A percentile compares a stretch with the other conserved stretches of the same genome.
Evolutionary conservation across 768 basidiomycete genomes (phyloP).

Genomic region (Paxillus rubicundulus): DNA sequence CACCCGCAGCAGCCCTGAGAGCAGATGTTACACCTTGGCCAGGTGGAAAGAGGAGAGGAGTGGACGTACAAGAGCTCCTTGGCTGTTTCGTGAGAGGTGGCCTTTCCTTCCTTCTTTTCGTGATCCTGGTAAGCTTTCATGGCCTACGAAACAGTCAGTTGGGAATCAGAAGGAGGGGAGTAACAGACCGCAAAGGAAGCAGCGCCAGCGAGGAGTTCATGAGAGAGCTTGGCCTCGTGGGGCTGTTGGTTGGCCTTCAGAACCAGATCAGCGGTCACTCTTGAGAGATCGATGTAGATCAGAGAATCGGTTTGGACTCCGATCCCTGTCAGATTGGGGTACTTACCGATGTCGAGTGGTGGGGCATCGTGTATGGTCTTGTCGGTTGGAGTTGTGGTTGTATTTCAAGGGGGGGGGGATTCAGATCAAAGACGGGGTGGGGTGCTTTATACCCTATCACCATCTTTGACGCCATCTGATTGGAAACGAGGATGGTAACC

Average conservation of each 20-base stretch:
- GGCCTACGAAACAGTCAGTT: constrained; percentile 41
- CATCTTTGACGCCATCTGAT: not conserved
- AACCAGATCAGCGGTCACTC: not conserved
- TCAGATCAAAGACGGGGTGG: not conserved
- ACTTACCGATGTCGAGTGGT: constrained; percentile 16
- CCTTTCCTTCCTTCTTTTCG: constrained; percentile 44
- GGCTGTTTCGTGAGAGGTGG: constrained; percentile 48
- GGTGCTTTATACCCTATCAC: constrained; percentile 12
- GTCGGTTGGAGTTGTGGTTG: constrained; percentile 8
- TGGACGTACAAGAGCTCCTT: constrained; percentile 49
- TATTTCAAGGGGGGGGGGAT: constrained; percentile 6
- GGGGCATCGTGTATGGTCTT: not conserved
- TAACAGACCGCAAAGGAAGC: constrained; percentile 56
- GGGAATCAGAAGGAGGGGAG: not conserved
- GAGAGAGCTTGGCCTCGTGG: constrained; percentile 58
- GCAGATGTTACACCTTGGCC: not conserved
- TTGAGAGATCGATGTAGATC: no score
- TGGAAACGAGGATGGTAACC: not conserved
- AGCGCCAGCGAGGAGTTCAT: constrained; percentile 67
- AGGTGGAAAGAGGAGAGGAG: not conserved
- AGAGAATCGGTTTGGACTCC: not conserved
- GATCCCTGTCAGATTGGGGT: not conserved
- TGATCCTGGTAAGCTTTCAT: constrained; percentile 64
- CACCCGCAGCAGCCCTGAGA: constrained; percentile 52
- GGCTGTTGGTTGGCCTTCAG: constrained; percentile 47